A percentile compares a stretch with the other conserved stretches of the same genome.
Evolutionary conservation across 768 basidiomycete genomes (phyloP).

Genomic region (Boletus edulis): DNA sequence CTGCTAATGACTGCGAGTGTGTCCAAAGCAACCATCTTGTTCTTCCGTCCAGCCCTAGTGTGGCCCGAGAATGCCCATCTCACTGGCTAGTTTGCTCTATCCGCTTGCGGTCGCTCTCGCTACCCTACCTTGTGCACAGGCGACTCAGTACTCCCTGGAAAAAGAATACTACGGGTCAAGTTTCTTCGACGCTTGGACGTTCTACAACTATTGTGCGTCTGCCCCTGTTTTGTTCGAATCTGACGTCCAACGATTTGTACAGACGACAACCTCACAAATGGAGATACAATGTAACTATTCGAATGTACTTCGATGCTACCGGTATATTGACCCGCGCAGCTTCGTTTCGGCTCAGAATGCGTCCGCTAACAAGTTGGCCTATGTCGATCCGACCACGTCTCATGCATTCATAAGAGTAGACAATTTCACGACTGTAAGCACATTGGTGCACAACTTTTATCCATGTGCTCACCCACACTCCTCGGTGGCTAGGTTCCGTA

Average conservation of each 20-base stretch:
- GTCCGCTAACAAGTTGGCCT: constrained; percentile 51
- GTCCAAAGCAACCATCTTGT: not conserved
- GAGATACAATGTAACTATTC: constrained; percentile 48
- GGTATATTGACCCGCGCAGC: constrained; percentile 28
- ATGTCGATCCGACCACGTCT: constrained; percentile 58
- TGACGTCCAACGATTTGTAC: not conserved
- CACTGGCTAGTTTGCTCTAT: constrained; percentile 1
- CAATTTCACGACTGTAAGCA: constrained; percentile 53
- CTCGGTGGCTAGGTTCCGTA: constrained; percentile 24
- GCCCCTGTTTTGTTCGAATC: not conserved
- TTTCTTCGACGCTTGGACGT: constrained; percentile 71
- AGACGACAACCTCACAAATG: constrained; percentile 73
- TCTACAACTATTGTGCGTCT: constrained; percentile 53
- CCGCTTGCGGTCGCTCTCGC: constrained; percentile 6
- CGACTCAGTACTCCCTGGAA: constrained; percentile 48
- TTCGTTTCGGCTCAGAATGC: constrained; percentile 48
- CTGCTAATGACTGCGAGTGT: not conserved
- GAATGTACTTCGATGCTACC: not conserved
- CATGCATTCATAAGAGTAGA: constrained; percentile 79
- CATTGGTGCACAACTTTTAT: not conserved
- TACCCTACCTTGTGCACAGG: constrained; percentile 14
- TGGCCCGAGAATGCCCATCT: constrained; percentile 6
- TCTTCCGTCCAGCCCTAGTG: not conserved
- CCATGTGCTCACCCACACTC: not conserved
- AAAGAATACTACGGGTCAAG: constrained; percentile 56